A percentile compares a stretch with the other conserved stretches of the same genome.
Evolutionary conservation across 768 basidiomycete species (phyloP).

Genomic region (Calvatia gigantea): DNA sequence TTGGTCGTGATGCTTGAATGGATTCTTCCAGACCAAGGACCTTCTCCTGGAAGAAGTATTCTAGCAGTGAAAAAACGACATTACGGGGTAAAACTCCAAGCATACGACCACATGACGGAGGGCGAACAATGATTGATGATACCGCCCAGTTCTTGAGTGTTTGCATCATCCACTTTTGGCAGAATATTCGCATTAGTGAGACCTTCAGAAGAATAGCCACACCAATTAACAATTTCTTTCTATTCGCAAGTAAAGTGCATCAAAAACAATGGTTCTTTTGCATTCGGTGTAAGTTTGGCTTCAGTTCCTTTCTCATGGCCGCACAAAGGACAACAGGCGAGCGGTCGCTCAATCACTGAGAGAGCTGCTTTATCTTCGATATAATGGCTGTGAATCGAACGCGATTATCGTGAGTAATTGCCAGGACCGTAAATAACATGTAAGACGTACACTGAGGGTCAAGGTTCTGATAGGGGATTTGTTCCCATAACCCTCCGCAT

Average conservation of each 20-base stretch:
- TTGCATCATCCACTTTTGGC: background rate
- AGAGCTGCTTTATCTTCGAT: conserved; percentile 44
- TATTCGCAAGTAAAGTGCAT: background rate
- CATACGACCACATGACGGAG: background rate
- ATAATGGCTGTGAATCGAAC: conserved; percentile 40
- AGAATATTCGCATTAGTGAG: conserved; percentile 3
- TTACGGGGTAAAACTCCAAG: background rate
- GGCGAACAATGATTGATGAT: background rate
- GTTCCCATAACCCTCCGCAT: conserved; percentile 72
- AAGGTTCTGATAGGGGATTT: conserved; percentile 80
- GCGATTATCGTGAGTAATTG: conserved; percentile 16
- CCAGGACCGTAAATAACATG: conserved; percentile 3
- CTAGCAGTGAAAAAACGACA: background rate
- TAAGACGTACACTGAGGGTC: conserved; percentile 64
- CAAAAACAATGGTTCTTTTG: background rate
- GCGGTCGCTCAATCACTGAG: conserved; percentile 33
- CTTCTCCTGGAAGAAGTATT: conserved; percentile 11
- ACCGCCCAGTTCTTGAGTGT: background rate
- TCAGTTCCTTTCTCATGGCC: no score
- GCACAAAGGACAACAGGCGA: no score
- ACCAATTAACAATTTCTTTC: background rate
- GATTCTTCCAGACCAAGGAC: background rate
- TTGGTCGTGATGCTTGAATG: background rate
- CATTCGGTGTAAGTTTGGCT: no score
- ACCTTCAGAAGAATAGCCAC: background rate